phyloP scores from a whole-genome alignment of 768 basidiomycete genomes.

The Lenzites betulinus region DNA sequence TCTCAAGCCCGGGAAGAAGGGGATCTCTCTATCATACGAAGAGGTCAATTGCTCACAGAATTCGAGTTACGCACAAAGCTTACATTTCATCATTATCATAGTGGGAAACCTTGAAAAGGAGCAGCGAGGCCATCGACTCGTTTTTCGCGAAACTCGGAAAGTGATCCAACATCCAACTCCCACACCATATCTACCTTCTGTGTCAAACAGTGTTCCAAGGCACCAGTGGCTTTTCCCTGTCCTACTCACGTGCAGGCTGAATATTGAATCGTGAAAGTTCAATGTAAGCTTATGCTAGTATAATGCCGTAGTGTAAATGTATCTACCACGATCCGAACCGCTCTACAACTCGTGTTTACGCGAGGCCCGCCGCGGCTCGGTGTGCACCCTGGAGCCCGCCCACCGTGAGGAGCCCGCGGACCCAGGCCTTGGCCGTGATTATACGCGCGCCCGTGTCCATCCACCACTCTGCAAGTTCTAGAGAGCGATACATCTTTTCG shows the following conservation, averaged over 20 bases:
- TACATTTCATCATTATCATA: constrained; percentile 26
- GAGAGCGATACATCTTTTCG: constrained; percentile 49
- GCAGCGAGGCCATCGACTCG: constrained; percentile 49
- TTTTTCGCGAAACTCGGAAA: constrained; percentile 39
- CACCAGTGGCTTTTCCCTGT: background rate
- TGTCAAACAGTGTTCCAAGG: too few species aligned
- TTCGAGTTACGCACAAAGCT: too few species aligned
- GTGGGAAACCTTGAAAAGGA: constrained; percentile 60
- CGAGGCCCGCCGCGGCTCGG: constrained; percentile 71
- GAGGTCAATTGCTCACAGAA: constrained; percentile 46
- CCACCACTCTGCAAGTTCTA: constrained; percentile 56
- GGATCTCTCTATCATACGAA: constrained; percentile 64
- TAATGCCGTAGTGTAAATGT: constrained; percentile 1
- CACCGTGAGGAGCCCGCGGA: constrained; percentile 56
- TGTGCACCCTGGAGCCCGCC: constrained; percentile 73
- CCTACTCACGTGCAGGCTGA: too few species aligned
- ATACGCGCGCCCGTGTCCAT: constrained; percentile 65
- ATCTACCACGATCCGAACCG: background rate
- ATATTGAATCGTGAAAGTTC: constrained; percentile 1
- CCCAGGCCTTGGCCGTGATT: constrained; percentile 61
- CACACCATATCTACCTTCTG: background rate
- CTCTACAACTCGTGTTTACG: constrained; percentile 23
- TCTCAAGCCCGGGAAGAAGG: constrained; percentile 80
- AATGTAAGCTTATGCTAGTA: constrained; percentile 1
- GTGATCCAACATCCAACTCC: background rate